Evolutionary conservation across 805 yeast genomes (phyloP).

Genomic region (Pichia cephalocereana): DNA sequence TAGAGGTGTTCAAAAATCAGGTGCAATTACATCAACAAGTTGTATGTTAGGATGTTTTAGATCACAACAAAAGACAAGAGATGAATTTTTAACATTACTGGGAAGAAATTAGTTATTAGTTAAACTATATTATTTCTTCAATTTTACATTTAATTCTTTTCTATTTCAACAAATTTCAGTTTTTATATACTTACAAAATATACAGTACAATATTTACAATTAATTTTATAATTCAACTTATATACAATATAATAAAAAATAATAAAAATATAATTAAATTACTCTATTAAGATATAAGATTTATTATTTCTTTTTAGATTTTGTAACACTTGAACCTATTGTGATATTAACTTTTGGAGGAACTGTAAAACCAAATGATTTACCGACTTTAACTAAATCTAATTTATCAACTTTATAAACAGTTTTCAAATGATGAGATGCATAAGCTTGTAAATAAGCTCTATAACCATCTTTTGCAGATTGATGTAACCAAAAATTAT

Average conservation of each 20-base stretch:
- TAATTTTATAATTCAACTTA: background rate
- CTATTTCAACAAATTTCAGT: background rate
- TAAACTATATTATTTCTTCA: too few species aligned
- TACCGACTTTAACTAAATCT: constrained; percentile 90
- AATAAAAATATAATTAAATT: background rate
- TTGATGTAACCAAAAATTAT: constrained; percentile 90
- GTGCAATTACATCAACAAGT: constrained; percentile 87
- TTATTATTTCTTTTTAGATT: constrained; percentile 8
- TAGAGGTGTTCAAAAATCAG: constrained; percentile 94
- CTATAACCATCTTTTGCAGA: constrained; percentile 97
- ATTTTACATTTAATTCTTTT: too few species aligned
- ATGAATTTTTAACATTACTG: constrained; percentile 80
- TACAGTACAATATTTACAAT: too few species aligned
- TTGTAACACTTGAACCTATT: constrained; percentile 71
- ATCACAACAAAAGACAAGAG: constrained; percentile 89
- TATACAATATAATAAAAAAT: background rate
- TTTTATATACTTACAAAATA: background rate
- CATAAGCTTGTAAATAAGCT: constrained; percentile 93
- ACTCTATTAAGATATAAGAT: background rate
- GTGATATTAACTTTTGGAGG: constrained; percentile 97
- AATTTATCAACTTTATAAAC: constrained; percentile 94
- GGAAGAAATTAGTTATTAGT: constrained; percentile 40
- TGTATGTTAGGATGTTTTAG: constrained; percentile 97
- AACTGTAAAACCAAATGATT: constrained; percentile 85
- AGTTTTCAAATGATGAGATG: constrained; percentile 91